Evolutionary conservation across 2,329 filamentous ascomycete species (phyloP), one percentile per base, ranked within the genome.

Genomic region (Aschersonia sp.): DNA sequence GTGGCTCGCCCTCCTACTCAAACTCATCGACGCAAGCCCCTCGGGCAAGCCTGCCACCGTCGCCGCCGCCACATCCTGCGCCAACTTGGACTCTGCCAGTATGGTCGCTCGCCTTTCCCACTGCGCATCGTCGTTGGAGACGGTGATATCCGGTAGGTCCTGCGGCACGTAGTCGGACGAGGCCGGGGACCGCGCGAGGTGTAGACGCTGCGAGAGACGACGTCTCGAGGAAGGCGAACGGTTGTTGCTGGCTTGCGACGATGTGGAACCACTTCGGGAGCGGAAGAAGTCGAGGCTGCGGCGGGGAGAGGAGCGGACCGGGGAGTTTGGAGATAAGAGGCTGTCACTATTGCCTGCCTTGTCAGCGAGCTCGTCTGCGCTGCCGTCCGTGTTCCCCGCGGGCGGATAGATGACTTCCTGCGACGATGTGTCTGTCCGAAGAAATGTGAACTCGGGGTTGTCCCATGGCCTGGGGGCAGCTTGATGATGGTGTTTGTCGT

Each of bases 51-150:
- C 40, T 3, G 40, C 10, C n/a, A n/a, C 35, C 12, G 35, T 38
- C 35, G 69, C 65, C 7, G 58, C 53, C 4, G 73, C 68, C 20
- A 63, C 64, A 54, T 66, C 70, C 53, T 68, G 66, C 50, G 66
- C 64, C 55, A 66, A 60, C 55, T 75, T 80, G 55, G 75, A 73
- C 55, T 77, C 77, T 32, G 87, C 91, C 54, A 97, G 71, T 51
- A 94, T 78, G n/a, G 89, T 96, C 31, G 92, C 92, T 51, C 91
- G 76, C 69, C 85, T 83, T 73, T 97, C 92, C 92, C 92, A 98
- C 66, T 84, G 77, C 50, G 79, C 78, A 70, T 94, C 85, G 35
- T 69, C 70, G 49, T 67, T 60, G 53, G 54, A 67, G 61, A 59
- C 60, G 46, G 73, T 68, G 49, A 95, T 87, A 52, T 82, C 82